phyloP scores from a whole-genome alignment of 352 stramenopile genomes.

The Globisporangium parvum region DNA sequence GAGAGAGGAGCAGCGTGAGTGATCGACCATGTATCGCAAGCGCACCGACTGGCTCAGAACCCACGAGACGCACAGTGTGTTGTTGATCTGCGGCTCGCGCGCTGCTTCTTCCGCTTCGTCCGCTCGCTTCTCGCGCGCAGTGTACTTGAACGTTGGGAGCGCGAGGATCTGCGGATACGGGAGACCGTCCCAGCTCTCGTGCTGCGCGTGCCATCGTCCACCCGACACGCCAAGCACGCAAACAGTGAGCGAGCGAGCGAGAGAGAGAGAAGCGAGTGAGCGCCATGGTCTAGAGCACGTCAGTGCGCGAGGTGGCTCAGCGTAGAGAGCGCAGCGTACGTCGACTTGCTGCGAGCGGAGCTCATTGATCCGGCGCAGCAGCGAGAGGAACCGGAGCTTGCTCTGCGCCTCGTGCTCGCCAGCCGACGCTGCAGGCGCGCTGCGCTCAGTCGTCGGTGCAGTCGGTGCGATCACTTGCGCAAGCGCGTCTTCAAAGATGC shows the following conservation, averaged over 20 bases:
- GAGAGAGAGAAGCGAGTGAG: background rate
- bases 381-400: constrained; percentile 66
- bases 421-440: background rate
- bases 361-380: constrained; percentile 79
- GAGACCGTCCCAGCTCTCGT: constrained; percentile 63
- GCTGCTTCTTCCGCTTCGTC: constrained; percentile 11
- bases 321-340: constrained; percentile 19
- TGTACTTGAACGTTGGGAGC: constrained; percentile 76
- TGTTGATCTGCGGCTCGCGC: constrained; percentile 44
- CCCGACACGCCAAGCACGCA: background rate
- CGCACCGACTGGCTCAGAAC: background rate
- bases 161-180: constrained; percentile 80
- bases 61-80: constrained; percentile 34
- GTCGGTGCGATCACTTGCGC: constrained; percentile 19
- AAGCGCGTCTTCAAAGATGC: constrained; percentile 14
- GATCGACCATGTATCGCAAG: too few species aligned
- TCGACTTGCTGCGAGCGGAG: constrained; percentile 74
- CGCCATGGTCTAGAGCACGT: background rate
- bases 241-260: background rate
- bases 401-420: constrained; percentile 35
- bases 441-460: constrained; percentile 9
- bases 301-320: too few species aligned
- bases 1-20: background rate
- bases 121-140: constrained; percentile 28
- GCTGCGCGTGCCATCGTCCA: constrained; percentile 16